Evolutionary conservation across 225 moss, liverwort and hornwort genomes (phyloP), one percentile per base, ranked within the genome.

Genomic region (Neckera pumila): DNA sequence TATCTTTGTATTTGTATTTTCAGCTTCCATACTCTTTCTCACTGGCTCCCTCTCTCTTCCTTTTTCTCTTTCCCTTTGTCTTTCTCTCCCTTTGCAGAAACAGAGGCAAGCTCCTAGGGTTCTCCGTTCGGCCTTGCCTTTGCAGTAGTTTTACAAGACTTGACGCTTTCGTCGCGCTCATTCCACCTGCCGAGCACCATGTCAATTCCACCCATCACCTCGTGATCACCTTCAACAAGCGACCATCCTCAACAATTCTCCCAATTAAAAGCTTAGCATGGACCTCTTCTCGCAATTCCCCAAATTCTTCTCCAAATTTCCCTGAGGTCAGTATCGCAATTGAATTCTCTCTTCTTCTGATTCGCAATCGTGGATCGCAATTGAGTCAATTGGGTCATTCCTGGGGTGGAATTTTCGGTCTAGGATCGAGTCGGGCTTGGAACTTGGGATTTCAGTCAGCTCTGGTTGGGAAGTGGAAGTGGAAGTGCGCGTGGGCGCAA

Each of bases 91-190:
- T 45, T 34, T 26, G 74, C 31, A 81, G 53, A 62, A 82, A 82
- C 74, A 74, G 70, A 57, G 69, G 31, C 56, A 75, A 54, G 78
- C 42, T 19, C 17, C 83, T 84, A 88, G 88, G 88, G 84, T 84
- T 84, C 83, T 42, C 47, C 66, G 66, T 59, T 11, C 40, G 16
- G 63, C 38, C 34, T 70, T 64, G 63, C 38, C 34, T 70, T 64
- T 63, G 53, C 82, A 51, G 61, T 82, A 51, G 61, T 82, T 58
- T 57, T 1, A 11, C 63, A 42, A 40, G 64, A 64, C 76, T 42
- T 33, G 88, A 67, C 84, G 88, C 58, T 84, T 58, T 84, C 88
- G 84, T 88, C 84, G 88, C 59, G 12, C n/a, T 59, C 84, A 88
- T 78, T 88, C 78, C 84, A 84, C 88, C 82, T 54, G 33, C 42